A percentile compares a stretch with the other conserved stretches of the same genome.
These are phyloP conservation scores for Myochromella boudieri DNA, from an alignment of 768 basidiomycete species.

Conservation along the genomic window DNA sequence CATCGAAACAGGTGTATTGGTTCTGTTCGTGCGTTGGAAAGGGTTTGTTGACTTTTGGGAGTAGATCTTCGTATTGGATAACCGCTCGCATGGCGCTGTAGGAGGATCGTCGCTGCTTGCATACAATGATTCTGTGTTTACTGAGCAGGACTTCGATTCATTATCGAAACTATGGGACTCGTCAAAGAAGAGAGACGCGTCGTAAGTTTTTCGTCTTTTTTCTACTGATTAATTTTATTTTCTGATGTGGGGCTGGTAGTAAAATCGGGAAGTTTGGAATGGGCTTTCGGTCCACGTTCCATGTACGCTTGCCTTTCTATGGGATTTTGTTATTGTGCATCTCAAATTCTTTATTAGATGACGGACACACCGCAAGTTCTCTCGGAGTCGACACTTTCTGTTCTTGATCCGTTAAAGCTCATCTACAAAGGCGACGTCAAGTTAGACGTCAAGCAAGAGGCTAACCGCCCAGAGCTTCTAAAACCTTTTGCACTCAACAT, in stretches of 20 bases:
- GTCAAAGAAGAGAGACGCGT: slow-evolving; percentile 43
- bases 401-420: slow-evolving; percentile 43
- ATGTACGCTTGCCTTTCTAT: slow-evolving; percentile 29
- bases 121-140: slow-evolving; percentile 43
- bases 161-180: slow-evolving; percentile 42
- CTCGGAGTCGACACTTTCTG: slow-evolving; percentile 36
- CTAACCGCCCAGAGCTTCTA: slow-evolving; percentile 34
- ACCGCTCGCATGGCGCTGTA: slow-evolving; percentile 25
- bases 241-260: slow-evolving; percentile 23
- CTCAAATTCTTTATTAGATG: slow-evolving; percentile 27
- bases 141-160: slow-evolving; percentile 42
- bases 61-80: slow-evolving; percentile 44
- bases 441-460: slow-evolving; percentile 25
- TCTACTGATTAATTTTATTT: background rate
- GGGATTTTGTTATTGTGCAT: background rate
- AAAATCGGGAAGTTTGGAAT: slow-evolving; percentile 56
- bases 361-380: slow-evolving; percentile 52
- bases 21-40: no score
- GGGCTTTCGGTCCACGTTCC: slow-evolving; percentile 51
- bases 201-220: slow-evolving; percentile 27
- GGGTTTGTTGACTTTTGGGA: background rate
- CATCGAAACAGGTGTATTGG: slow-evolving; percentile 36
- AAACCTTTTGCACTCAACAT: slow-evolving; percentile 21
- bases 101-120: slow-evolving; percentile 48
- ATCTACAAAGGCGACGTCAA: slow-evolving; percentile 28